Evolutionary conservation across 116 monocot genomes (phyloP).

Genomic region (Iris pallida): DNA sequence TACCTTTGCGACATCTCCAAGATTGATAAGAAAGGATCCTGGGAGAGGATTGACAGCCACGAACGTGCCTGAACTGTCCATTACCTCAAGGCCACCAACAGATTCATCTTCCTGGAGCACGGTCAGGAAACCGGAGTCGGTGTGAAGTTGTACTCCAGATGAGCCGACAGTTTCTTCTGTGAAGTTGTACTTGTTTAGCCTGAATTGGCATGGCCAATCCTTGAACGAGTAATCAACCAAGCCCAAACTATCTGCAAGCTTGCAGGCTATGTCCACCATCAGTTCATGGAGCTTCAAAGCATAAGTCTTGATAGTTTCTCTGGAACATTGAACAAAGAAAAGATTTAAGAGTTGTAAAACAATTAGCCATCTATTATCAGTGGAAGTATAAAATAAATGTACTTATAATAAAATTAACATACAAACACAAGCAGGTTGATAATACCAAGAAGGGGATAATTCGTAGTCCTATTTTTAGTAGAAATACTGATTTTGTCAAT

Average conservation of each 20-base stretch:
- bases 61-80: constrained; percentile 29
- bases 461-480: too few species aligned
- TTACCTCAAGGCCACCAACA: constrained; percentile 57
- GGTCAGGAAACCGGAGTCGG: constrained; percentile 54
- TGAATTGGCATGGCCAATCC: constrained; percentile 51
- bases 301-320: constrained; percentile 40
- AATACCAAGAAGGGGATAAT: too few species aligned
- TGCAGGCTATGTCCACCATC: constrained; percentile 28
- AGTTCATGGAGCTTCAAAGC: constrained; percentile 30
- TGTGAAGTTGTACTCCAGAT: constrained; percentile 50
- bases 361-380: too few species aligned
- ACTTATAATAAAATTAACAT: too few species aligned
- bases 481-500: too few species aligned
- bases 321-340: neutral
- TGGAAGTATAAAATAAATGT: too few species aligned
- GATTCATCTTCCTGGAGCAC: constrained; percentile 62
- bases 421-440: too few species aligned
- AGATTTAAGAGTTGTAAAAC: too few species aligned
- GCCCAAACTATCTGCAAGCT: constrained; percentile 45
- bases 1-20: constrained; percentile 62
- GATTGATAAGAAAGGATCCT: constrained; percentile 44
- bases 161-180: constrained; percentile 40
- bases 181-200: constrained; percentile 56
- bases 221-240: constrained; percentile 24
- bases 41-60: constrained; percentile 43